Evolutionary conservation across 1,139 yeast genomes (phyloP), one percentile per base, ranked within the genome.

Genomic region (Yamadazyma dendronema): DNA sequence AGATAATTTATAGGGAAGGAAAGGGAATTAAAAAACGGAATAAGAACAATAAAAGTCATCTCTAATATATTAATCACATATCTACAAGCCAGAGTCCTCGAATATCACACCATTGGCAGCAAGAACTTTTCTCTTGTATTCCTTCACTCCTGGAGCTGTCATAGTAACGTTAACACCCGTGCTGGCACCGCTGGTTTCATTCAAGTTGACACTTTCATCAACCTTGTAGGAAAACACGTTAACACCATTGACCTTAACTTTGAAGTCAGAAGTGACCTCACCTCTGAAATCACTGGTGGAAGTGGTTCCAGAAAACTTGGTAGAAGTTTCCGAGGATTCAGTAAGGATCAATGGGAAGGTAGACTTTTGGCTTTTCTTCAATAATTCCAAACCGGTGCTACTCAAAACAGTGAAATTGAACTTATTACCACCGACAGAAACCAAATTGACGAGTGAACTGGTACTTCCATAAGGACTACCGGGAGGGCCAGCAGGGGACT

Each of bases 61-160:
- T n/a, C n/a, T n/a, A n/a, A n/a, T n/a, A n/a, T n/a, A n/a, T n/a
- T n/a, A n/a, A n/a, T n/a, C n/a, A n/a, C n/a, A n/a, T n/a, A n/a
- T n/a, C n/a, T n/a, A n/a, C n/a, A n/a, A n/a, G n/a, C n/a, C n/a
- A n/a, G n/a, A n/a, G n/a, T n/a, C n/a, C n/a, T n/a, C n/a, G n/a
- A n/a, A n/a, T n/a, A n/a, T n/a, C 29, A 70, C 74, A 30, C 74
- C 76, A 43, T 53, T 73, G 19, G 74, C 77, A 37, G 63, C 73
- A 43, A 79, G 80, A 44, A 76, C 72, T 33, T 77, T 81, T 66
- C 71, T 79, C 17, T 42, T 29, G 36, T 39, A 46, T 29, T 42
- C 41, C 11, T 34, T 16, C 25, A 35, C 37, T 31, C 36, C 39
- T 13, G 29, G 36, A 14, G 28, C 34, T 33, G 38, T 28, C 27